Evolutionary conservation across 257 asterid genomes (phyloP), one percentile per base, ranked within the genome.

Genomic region (Lavandula angustifolia): DNA sequence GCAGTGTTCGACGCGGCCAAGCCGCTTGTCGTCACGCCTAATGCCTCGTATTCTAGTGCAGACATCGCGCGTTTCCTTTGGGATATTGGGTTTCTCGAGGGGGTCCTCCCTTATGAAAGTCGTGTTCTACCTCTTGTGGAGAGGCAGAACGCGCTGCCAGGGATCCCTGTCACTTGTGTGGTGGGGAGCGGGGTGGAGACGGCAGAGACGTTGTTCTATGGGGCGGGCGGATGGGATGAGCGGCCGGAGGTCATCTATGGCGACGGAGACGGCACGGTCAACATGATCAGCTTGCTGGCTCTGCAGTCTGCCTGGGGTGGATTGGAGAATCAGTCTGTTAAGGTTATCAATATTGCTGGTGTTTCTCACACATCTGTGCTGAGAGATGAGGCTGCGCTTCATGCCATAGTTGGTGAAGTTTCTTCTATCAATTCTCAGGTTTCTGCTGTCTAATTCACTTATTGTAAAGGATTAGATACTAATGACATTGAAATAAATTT

Each of bases 241-340:
- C 57, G 6, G 62, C 92, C 92, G 14, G 86, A 89, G 58, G 67
- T 88, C 9, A 73, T 49, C 46, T 82, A 87, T 37, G 98, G 96
- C 3, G 91, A 92, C 41, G 96, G 98, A 4, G 98, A 92, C 61
- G 96, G 96, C 0, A 92, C 95, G 0, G 98, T 87, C 72, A 89
- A 87, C 57, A 80, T 80, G 95, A 54, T 70, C 37, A 92, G 98
- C 85, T 73, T 89, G 76, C 35, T 79, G 62, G 89, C 88, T 5
- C 41, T 87, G 44, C 84, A 80, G 52, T 29, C 77, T n/a, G 74
- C 66, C 4, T 77, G 84, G 88, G 79, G 50, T 14, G 78, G 76
- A 4, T 10, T 66, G 3, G 54, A 51, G n/a, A 63, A 76, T 37
- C 81, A 81, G 13, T 44, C 83, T 4, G 58, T 84, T 9, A 81